Evolutionary conservation across 306 rosid genomes (phyloP).

Genomic region (Rosa lucieae): DNA sequence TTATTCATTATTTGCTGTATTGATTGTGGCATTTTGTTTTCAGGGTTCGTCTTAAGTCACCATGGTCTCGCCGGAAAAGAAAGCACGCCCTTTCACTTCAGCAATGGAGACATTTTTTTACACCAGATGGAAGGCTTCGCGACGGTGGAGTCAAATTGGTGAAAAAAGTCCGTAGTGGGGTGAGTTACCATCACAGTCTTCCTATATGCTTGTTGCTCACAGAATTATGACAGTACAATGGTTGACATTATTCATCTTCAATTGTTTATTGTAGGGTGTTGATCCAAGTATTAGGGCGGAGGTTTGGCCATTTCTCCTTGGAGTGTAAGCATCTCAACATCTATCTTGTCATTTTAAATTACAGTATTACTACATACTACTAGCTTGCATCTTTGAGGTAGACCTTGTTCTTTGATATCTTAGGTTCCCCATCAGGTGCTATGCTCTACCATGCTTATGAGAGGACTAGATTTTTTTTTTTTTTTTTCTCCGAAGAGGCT

Average conservation of each 20-base stretch:
- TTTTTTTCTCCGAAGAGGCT: constrained; percentile 11
- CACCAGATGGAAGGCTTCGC: constrained; percentile 77
- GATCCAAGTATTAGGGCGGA: constrained; percentile 89
- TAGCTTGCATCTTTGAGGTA: constrained; percentile 5
- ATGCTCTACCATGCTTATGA: neutral
- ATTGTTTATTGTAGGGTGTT: constrained; percentile 68
- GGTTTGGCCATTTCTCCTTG: constrained; percentile 99
- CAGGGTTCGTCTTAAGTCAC: constrained; percentile 96
- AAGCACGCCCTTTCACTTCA: constrained; percentile 77
- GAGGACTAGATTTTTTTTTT: constrained; percentile 12
- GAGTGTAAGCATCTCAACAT: constrained; percentile 74
- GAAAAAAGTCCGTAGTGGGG: constrained; percentile 98
- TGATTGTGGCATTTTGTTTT: constrained; percentile 24
- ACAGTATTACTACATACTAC: neutral
- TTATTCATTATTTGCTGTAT: neutral
- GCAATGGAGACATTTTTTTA: constrained; percentile 75
- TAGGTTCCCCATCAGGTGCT: constrained; percentile 1
- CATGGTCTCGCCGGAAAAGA: constrained; percentile 97
- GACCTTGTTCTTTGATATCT: neutral
- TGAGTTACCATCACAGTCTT: constrained; percentile 48
- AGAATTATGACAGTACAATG: neutral
- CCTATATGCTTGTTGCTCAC: constrained; percentile 11
- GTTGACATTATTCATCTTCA: constrained; percentile 29
- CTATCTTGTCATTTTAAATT: constrained; percentile 23
- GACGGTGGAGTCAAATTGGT: constrained; percentile 89